A percentile compares a stretch with the other conserved stretches of the same genome.
These are phyloP conservation scores for Triticum urartu DNA, from an alignment of 176 grass and related monocot genomes.

Conservation along the genomic window DNA sequence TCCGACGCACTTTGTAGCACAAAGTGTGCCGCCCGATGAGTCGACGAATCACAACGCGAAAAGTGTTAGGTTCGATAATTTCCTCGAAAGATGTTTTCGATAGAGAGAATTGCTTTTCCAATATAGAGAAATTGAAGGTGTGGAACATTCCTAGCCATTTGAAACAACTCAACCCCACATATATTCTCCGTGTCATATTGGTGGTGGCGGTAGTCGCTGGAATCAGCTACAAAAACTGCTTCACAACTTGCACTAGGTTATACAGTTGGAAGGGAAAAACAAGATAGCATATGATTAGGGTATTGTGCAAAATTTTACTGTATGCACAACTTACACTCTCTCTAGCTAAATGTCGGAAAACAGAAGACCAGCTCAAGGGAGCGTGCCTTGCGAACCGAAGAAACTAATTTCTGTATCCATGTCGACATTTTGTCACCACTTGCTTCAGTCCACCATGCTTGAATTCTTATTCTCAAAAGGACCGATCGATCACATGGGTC, in stretches of 20 bases:
- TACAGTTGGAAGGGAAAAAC: neutral
- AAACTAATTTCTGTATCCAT: neutral
- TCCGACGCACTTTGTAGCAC: constrained; percentile 41
- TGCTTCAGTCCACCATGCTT: constrained; percentile 9
- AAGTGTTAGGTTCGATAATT: constrained; percentile 51
- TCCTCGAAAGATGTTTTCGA: neutral
- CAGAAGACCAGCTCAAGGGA: neutral
- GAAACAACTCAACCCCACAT: constrained; percentile 44
- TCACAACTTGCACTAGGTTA: neutral
- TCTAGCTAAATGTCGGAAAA: neutral
- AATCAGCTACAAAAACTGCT: constrained; percentile 11
- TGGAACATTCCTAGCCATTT: constrained; percentile 40
- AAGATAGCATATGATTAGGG: neutral
- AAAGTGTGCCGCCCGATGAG: constrained; percentile 39
- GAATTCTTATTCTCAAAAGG: constrained; percentile 33
- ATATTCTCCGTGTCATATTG: constrained; percentile 26
- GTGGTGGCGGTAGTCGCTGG: constrained; percentile 5
- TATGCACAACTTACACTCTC: neutral
- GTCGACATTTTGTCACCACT: constrained; percentile 37
- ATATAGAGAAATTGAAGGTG: constrained; percentile 15
- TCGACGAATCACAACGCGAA: constrained; percentile 51
- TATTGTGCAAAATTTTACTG: neutral
- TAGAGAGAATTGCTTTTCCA: constrained; percentile 12
- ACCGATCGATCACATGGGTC: constrained; percentile 37
- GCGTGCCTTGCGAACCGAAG: neutral